Base-by-base conservation (phyloP, 2,329 filamentous ascomycete species). In the Colletotrichum australisinense region DNA sequence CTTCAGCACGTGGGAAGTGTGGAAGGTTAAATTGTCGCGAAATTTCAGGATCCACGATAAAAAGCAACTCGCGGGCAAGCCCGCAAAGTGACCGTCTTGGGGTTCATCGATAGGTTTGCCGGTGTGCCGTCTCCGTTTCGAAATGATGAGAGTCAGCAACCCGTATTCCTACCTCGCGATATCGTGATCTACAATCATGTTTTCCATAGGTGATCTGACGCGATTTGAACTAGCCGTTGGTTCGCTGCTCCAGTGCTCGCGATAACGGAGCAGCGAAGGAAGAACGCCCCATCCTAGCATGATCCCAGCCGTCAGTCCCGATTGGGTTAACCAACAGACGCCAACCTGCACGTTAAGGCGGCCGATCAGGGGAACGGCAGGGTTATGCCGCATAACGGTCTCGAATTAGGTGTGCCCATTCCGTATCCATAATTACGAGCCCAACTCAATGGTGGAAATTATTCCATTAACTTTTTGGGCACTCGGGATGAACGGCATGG, bases 401-500 rank as follows among this genome's bases (percentile, higher is more conserved):
- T 59, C 26, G 70, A 62, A 65, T 73, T 73, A 53, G 60, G 42
- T 64, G 55, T 26, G 58, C 57, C 56, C 52, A 38, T 64, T 60
- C 30, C n/a, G 32, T 52, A 70, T 70, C 70, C 70, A 65, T 73
- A 70, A 73, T 70, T 73, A 73, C 70, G 70, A 73, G 70, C 59
- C 63, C 59, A 35, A 28, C 28, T 56, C 3, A 28, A 32, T 24
- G 22, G 70, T 73, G 70, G 66, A 55, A 42, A 53, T 59, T 69
- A n/a, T 12, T 9, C 30, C 49, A 67, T 6, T 58, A 24, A 53
- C 46, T 38, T 65, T 49, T 70, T 46, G 53, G 9, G 19, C 28
- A 64, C 38, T 60, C 57, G 46, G 70, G 42, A 38, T 32, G 32
- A 49, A 60, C 67, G 66, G 70, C 55, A 73, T 73, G 60, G 66